phyloP scores from a whole-genome alignment of 23 red algal genomes.

The Gracilaria domingensis region DNA sequence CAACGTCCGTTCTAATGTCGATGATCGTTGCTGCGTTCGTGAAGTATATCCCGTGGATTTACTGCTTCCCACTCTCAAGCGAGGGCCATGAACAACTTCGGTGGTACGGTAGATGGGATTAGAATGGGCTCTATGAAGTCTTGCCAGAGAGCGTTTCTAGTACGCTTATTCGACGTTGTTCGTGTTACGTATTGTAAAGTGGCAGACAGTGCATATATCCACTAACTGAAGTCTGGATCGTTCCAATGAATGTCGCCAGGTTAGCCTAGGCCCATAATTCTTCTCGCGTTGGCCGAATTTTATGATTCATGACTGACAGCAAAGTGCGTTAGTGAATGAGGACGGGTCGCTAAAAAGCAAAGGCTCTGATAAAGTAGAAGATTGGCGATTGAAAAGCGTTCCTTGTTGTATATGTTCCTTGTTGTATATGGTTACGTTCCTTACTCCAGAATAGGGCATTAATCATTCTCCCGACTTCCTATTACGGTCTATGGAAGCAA shows the following conservation, averaged over 20 bases:
- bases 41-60: constrained; percentile 94
- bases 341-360: too few species aligned
- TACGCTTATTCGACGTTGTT: background rate
- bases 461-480: too few species aligned
- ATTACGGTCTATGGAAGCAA: too few species aligned
- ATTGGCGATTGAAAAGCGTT: too few species aligned
- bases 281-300: too few species aligned
- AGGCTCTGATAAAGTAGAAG: too few species aligned
- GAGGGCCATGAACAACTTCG: constrained; percentile 63
- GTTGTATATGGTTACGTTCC: too few species aligned
- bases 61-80: constrained; percentile 77
- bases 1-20: constrained; percentile 45
- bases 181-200: background rate
- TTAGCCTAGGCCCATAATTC: too few species aligned
- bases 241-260: background rate
- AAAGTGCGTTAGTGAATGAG: too few species aligned
- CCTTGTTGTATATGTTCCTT: too few species aligned
- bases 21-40: constrained; percentile 66
- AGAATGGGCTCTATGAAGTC: background rate
- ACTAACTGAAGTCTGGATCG: background rate
- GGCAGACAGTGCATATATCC: background rate
- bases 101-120: constrained; percentile 82
- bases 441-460: background rate
- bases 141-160: background rate
- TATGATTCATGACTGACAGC: too few species aligned